Evolutionary conservation across 2,329 filamentous ascomycete genomes (phyloP).

Genomic region (Allantophomopsis lycopodina): DNA sequence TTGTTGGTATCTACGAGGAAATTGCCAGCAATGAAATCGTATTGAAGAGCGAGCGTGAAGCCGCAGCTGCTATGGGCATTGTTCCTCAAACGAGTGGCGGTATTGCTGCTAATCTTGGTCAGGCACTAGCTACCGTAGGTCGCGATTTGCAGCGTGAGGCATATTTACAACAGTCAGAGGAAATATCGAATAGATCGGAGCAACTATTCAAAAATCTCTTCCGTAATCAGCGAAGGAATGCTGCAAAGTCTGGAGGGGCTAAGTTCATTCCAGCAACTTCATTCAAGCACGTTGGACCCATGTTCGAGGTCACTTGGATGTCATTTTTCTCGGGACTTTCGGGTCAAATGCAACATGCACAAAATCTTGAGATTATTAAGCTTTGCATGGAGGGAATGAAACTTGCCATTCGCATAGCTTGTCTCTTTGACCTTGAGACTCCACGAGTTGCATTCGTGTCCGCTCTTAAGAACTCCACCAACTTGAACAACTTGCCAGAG

Average conservation of each 20-base stretch:
- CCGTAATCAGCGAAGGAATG: conserved; percentile 73
- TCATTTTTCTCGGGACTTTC: conserved; percentile 92
- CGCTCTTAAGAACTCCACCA: conserved; percentile 84
- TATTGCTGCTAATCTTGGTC: conserved; percentile 70
- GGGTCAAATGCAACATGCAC: conserved; percentile 82
- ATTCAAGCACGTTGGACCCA: conserved; percentile 87
- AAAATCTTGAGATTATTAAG: conserved; percentile 84
- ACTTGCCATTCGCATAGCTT: conserved; percentile 83
- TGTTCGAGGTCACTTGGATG: conserved; percentile 99
- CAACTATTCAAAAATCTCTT: conserved; percentile 91
- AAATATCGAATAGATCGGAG: conserved; percentile 61
- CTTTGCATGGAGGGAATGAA: conserved; percentile 93
- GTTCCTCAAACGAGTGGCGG: conserved; percentile 44
- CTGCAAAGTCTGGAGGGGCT: conserved; percentile 44
- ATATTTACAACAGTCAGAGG: conserved; percentile 87
- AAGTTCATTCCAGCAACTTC: conserved; percentile 88
- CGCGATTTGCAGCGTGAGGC: conserved; percentile 86
- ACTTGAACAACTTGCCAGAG: conserved; percentile 87
- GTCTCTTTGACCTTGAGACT: conserved; percentile 86
- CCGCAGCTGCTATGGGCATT: conserved; percentile 66
- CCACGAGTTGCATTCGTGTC: conserved; percentile 90
- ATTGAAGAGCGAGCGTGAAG: conserved; percentile 79
- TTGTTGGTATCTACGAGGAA: conserved; percentile 81
- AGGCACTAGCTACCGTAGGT: conserved; percentile 82
- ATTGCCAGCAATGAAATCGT: conserved; percentile 89